Evolutionary conservation across 192 early-diverging fungal species (phyloP), one percentile per base, ranked within the genome.

Genomic region (Rhizoclosmatium sp.): DNA sequence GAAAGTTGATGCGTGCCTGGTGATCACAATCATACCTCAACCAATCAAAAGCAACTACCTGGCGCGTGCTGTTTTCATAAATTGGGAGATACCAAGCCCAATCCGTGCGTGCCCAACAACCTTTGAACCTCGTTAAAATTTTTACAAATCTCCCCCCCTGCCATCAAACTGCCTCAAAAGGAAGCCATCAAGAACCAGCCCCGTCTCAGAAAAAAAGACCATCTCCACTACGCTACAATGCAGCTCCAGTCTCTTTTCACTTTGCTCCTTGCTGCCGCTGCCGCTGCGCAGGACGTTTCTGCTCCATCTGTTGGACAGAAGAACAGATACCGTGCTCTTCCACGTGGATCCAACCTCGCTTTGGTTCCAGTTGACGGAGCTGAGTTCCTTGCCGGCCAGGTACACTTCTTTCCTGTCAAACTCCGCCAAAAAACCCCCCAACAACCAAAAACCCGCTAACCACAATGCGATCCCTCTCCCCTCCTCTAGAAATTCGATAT

Each of bases 351-450:
- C 69, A 82, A 82, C 66, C 62, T 81, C 9, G 59, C 71, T 46
- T 12, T 80, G 23, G 41, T 49, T n/a, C 83, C 83, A 41, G 72
- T 82, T 12, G 83, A 84, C 69, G 83, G 83, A 41, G 83, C 90
- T n/a, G 87, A 89, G 77, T 92, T 92, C 75, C 51, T 92, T 59
- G 79, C 86, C 62, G 88, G 86, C 44, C 79, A 88, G 49, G 67
- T 69, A 39, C 19, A n/a, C 61, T 23, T 64, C 54, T 31, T 0
- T 31, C 19, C 19, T 14, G 9, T 56, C 54, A 14, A 9, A 31
- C 19, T 19, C 19, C 19, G 42, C 0, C 66, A 19, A 56, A 56
- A 9, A 14, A 56, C 9, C 9, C 10, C 54, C 10, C 47, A 40
- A 31, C 31, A 31, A 31, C 31, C 31, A 31, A 31, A 31, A 31